Conservation (phyloP, 2,329 filamentous ascomycete genomes). For the Pseudogymnoascus sp. region DNA sequence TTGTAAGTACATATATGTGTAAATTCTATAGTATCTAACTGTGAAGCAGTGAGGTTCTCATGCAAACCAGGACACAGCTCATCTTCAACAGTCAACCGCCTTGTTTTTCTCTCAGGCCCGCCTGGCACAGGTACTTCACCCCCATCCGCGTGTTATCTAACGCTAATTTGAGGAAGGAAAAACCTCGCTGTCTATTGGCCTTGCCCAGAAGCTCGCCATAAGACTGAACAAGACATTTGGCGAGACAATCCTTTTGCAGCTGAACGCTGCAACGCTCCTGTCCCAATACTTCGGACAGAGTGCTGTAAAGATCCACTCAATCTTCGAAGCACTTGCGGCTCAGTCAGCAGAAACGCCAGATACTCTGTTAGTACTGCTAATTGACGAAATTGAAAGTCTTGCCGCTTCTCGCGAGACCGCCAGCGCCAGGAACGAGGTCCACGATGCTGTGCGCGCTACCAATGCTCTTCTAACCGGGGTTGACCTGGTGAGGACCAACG, state of each 20-base stretch:
- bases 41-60: conserved; percentile 19
- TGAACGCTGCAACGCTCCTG: conserved; percentile 38
- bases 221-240: conserved; percentile 34
- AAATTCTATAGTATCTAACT: neutral
- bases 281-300: conserved; percentile 44
- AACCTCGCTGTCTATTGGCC: conserved; percentile 92
- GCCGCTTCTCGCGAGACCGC: conserved; percentile 23
- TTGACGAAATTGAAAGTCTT: conserved; percentile 31
- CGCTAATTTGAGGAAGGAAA: conserved; percentile 38
- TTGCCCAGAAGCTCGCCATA: conserved; percentile 56
- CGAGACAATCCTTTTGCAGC: conserved; percentile 34
- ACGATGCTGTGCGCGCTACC: conserved; percentile 27
- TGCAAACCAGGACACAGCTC: conserved; percentile 49
- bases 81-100: conserved; percentile 79
- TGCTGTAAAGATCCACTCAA: conserved; percentile 34
- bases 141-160: neutral
- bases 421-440: conserved; percentile 21
- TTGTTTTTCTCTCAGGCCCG: conserved; percentile 83
- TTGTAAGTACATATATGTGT: conserved; percentile 15
- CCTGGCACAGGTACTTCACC: conserved; percentile 61
- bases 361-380: conserved; percentile 26
- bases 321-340: conserved; percentile 35
- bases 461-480: conserved; percentile 29
- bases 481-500: conserved; percentile 19
- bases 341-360: conserved; percentile 21